Conservation (phyloP, 352 stramenopile genomes). For the Pythium vanterpoolii region DNA sequence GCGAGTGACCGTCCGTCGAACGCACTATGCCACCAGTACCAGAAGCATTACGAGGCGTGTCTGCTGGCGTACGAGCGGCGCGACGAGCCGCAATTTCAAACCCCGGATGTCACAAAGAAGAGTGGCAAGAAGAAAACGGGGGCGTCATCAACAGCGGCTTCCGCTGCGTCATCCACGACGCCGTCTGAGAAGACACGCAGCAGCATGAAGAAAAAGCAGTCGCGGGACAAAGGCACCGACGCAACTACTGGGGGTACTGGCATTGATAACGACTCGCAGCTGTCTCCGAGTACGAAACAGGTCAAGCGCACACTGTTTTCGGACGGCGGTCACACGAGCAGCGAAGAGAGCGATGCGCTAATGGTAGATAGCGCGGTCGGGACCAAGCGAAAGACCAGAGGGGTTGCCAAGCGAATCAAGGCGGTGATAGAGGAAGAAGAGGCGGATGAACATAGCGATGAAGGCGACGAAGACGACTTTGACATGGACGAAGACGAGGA, state of each 20-base stretch:
- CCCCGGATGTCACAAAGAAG: conserved; percentile 28
- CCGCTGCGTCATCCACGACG: conserved; percentile 30
- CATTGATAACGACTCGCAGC: conserved; percentile 1
- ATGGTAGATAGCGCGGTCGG: not conserved
- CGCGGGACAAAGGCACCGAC: not conserved
- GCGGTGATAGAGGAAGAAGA: conserved; percentile 12
- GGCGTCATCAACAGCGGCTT: not conserved
- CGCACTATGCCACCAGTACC: conserved; percentile 46
- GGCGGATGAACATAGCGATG: not conserved
- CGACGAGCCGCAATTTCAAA: conserved; percentile 27
- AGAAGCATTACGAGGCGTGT: conserved; percentile 47
- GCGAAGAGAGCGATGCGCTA: conserved; percentile 49
- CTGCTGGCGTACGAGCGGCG: conserved; percentile 57
- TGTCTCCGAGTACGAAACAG: conserved; percentile 26
- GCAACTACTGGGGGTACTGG: not conserved
- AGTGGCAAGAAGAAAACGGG: conserved; percentile 1
- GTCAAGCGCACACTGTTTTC: conserved; percentile 73
- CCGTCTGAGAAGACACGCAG: conserved; percentile 46
- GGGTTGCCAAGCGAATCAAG: not conserved
- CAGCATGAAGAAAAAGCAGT: conserved; percentile 40
- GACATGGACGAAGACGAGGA: conserved; percentile 14
- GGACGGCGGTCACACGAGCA: conserved; percentile 48
- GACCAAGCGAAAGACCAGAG: conserved; percentile 2
- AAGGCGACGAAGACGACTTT: conserved; percentile 5
- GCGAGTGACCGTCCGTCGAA: conserved; percentile 39